Evolutionary conservation across 2,329 filamentous ascomycete species (phyloP), one percentile per base, ranked within the genome.

Genomic region (Arthrobotrys sphaeroides): DNA sequence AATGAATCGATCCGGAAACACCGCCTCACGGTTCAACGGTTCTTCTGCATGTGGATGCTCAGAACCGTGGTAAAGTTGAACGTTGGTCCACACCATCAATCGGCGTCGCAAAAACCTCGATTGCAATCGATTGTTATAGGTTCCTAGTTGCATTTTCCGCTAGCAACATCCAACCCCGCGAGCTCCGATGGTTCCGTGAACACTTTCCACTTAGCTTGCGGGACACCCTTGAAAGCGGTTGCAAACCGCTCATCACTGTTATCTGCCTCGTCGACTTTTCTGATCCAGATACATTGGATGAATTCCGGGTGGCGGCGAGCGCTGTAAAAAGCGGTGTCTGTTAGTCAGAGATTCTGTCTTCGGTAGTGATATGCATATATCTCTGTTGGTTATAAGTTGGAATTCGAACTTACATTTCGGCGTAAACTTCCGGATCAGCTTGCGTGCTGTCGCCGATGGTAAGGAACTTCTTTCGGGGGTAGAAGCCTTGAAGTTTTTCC

Each of bases 381-480:
- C n/a, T n/a, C 6, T 38, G n/a, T 38, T 18, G 16, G 33, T 22
- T 43, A 26, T 40, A 16, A 26, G n/a, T 28, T 18, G 26, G n/a
- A 53, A n/a, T n/a, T 59, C 28, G 12, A 18, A 74, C 70, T 68
- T 86, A 93, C 83, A 92, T 88, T 78, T 94, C 90, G 33, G 90
- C 94, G 81, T 97, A 98, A 0, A 91, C 89, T 81, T 98, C 94
- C 0, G 94, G 94, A 79, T 98, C 94, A 22, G 88, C 90, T 82
- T 97, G 94, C 0, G 94, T 97, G 40, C 90, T 94, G 83, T 98
- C 94, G 0, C 94, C 94, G 78, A 98, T 89, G 78, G 90, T 90
- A 77, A 98, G 88, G 83, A 96, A 90, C 79, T 90, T 91, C 76
- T 91, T 86, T 78, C 87, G 86, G 0, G 94, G 94, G 55, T 97